Conservation (phyloP, 2,329 filamentous ascomycete species). For the Geosmithia putterillii region DNA sequence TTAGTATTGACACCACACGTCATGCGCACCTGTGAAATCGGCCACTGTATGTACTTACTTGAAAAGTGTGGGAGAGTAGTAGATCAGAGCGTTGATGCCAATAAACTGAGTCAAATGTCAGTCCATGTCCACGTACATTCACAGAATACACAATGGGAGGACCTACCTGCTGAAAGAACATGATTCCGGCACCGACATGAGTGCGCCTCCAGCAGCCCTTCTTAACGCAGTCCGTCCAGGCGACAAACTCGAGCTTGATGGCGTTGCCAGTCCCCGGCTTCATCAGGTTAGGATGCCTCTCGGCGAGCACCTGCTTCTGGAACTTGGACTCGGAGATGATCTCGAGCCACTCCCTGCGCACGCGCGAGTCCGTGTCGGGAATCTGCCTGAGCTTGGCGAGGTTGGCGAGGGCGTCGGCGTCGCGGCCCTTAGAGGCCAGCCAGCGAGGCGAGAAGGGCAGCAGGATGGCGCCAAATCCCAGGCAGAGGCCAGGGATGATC, state of each 20-base stretch:
- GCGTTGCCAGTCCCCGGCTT: not conserved
- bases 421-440: slow-evolving; percentile 13
- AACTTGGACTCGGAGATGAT: slow-evolving; percentile 8
- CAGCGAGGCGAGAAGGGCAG: slow-evolving; percentile 18
- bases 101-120: not conserved
- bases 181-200: slow-evolving; percentile 22
- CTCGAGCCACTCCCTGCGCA: slow-evolving; percentile 8
- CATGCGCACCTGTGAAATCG: not conserved
- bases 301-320: slow-evolving; percentile 1
- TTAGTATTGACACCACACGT: not conserved
- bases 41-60: slow-evolving; percentile 14
- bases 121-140: not conserved
- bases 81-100: slow-evolving; percentile 24
- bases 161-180: slow-evolving; percentile 25
- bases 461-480: slow-evolving; percentile 32
- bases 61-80: slow-evolving; percentile 33
- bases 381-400: slow-evolving; percentile 30
- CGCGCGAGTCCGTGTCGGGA: slow-evolving; percentile 7
- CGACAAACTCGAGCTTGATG: slow-evolving; percentile 1
- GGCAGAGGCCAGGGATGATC: slow-evolving; percentile 1
- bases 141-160: not conserved
- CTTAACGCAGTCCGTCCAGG: not conserved
- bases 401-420: slow-evolving; percentile 42
- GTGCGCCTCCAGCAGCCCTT: slow-evolving; percentile 9
- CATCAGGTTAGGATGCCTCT: not conserved